phyloP scores from a whole-genome alignment of 2,329 filamentous ascomycete species.

The Verticillium albo-atrum region DNA sequence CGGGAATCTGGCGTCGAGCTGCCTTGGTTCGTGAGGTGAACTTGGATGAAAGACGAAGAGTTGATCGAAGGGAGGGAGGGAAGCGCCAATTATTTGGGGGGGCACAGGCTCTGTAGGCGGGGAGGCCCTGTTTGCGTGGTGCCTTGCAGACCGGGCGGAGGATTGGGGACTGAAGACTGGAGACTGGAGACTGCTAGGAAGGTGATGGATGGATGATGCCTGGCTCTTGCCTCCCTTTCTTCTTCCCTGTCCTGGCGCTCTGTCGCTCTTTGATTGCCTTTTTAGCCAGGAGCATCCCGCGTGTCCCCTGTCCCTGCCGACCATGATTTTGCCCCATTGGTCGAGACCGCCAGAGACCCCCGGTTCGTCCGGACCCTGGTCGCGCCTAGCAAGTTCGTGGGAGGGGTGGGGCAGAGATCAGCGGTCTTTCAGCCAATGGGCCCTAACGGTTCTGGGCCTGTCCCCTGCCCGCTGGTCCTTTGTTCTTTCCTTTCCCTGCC shows the following conservation, averaged over 20 bases:
- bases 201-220: not conserved
- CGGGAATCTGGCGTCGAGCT: not conserved
- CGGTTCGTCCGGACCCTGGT: not conserved
- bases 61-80: conserved; percentile 18
- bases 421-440: not conserved
- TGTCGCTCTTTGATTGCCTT: conserved; percentile 4
- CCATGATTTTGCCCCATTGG: not conserved
- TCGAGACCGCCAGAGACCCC: not conserved
- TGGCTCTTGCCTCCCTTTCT: not conserved
- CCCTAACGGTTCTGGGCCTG: not conserved
- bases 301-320: not conserved
- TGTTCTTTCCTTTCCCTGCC: not conserved
- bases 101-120: not conserved
- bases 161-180: not conserved
- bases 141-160: not conserved
- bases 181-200: too few species aligned
- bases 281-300: not conserved
- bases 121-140: not conserved
- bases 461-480: not conserved
- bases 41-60: conserved; percentile 9
- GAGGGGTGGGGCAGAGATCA: not conserved
- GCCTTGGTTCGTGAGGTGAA: not conserved
- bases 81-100: conserved; percentile 7
- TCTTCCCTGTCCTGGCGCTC: not conserved
- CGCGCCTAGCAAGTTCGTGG: not conserved